These are phyloP conservation scores for Nakaseomyces glabratus DNA, from an alignment of 1,139 yeast genomes.

Conservation along the genomic window DNA sequence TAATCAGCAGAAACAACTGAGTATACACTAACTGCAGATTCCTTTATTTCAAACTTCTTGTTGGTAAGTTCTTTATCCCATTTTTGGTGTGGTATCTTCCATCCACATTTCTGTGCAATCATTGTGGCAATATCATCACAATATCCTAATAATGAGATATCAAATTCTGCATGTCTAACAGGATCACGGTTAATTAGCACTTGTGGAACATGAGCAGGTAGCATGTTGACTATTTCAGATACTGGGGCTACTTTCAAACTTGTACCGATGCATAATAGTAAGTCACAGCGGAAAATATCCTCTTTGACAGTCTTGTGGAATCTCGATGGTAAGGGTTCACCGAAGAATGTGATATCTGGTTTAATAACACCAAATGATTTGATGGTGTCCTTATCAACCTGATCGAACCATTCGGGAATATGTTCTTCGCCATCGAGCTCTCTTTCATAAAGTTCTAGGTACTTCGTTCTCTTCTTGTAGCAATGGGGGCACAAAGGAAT, in stretches of 20 bases:
- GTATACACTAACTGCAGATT: conserved; percentile 27
- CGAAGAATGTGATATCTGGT: conserved; percentile 93
- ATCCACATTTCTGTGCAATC: conserved; percentile 50
- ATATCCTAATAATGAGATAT: conserved; percentile 67
- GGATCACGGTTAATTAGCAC: conserved; percentile 74
- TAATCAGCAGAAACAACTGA: conserved; percentile 1
- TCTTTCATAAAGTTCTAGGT: conserved; percentile 12
- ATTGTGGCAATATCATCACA: conserved; percentile 82
- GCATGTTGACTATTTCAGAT: conserved; percentile 75
- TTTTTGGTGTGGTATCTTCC: conserved; percentile 57
- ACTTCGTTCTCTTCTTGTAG: conserved; percentile 36
- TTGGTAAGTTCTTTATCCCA: conserved; percentile 24
- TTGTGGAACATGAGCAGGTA: conserved; percentile 70
- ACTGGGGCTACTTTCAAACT: conserved; percentile 94
- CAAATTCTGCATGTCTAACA: conserved; percentile 73
- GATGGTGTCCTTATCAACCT: conserved; percentile 13
- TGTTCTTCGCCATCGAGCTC: conserved; percentile 5
- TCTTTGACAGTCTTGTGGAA: conserved; percentile 56
- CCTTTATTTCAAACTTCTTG: conserved; percentile 20
- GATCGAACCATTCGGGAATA: conserved; percentile 3
- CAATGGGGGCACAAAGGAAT: conserved; percentile 76
- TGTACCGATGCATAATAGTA: conserved; percentile 83
- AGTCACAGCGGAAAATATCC: conserved; percentile 63
- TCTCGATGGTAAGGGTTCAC: conserved; percentile 71
- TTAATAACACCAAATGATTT: conserved; percentile 78